Evolutionary conservation across 305 asterid species (phyloP), one percentile per base, ranked within the genome.

Genomic region (Fraxinus paxiana): DNA sequence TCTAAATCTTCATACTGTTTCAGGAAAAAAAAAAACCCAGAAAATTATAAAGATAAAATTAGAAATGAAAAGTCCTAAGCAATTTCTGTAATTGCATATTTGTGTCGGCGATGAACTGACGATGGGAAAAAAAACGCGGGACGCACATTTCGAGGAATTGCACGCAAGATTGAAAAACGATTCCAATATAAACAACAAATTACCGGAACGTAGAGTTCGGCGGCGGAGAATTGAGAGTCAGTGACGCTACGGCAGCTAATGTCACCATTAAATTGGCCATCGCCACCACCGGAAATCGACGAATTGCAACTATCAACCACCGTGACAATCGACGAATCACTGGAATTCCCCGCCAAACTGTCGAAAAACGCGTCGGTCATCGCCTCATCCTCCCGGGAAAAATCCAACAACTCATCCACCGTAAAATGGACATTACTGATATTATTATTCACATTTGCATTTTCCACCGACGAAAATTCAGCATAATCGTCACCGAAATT

Each of bases 171-270:
- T 24, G 7, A 34, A 13, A 13, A 37, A 70, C 48, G 10, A 9
- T 63, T 63, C 41, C 10, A 6, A 35, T 35, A 35, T 6, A 35
- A 35, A 35, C 41, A 35, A 35, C 41, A 35, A 35, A 35, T 35
- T 24, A 95, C 98, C 98, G 98, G 98, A 90, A 95, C 91, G 72
- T 93, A 92, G 85, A 95, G 96, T 28, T 92, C 99, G 88, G 83
- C 78, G 90, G 92, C 90, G 87, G 94, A 86, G 88, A 93, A 91
- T 12, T 89, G 94, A 73, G 92, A 76, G 41, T 92, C 97, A 17
- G 84, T 85, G 85, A 89, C 90, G 87, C 90, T 88, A 18, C 90
- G 87, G 87, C 87, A 84, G 83, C 97, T 92, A 9, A 88, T 78
- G 83, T 85, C 81, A 1, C 96, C 96, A 87, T 84, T 92, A 35